Evolutionary conservation across 1,139 yeast genomes (phyloP), one percentile per base, ranked within the genome.

Genomic region (Diutina scorzettiae): DNA sequence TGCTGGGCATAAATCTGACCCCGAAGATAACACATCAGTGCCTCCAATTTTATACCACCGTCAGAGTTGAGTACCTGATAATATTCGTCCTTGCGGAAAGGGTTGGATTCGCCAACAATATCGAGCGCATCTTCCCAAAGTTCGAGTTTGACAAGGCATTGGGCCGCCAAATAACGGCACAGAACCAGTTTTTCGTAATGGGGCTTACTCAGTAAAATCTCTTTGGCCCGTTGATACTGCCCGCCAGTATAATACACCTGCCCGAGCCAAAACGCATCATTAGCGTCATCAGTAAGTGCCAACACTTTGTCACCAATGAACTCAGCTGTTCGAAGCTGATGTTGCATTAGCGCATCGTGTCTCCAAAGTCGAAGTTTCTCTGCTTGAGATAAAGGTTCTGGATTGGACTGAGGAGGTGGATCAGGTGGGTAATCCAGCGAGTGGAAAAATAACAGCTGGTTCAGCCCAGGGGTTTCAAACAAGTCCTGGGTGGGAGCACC

Each of bases 181-280:
- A 84, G 76, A 2, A 85, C 82, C 3, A 64, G 58, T 48, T 63
- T 64, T 47, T 64, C 70, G 46, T 48, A 69, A 42, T 62, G 66
- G 0, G 69, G 63, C 43, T 62, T 62, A 28, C 64, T 57, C 8
- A 73, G 61, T 28, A 75, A 57, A 41, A 89, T 60, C 50, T 78
- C 79, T 44, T 85, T 75, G 2, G 95, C 96, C 37, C 96, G 67
- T 32, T 81, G 72, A 56, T 76, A 87, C 54, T 84, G 78, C 11
- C 93, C 91, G 47, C 77, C 72, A 42, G 72, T 65, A 58, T 78
- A 85, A 56, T 82, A 80, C 2, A 84, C 94, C 60, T 91, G 96
- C 0, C 95, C 96, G 37, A 91, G 67, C 96, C 97, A 91, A 58
- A 87, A 89, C 12, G 96, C 96, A 58, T 91, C 97, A 53, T 82